phyloP scores from a whole-genome alignment of 345 rosid genomes.

The Pelargonium nanum region DNA sequence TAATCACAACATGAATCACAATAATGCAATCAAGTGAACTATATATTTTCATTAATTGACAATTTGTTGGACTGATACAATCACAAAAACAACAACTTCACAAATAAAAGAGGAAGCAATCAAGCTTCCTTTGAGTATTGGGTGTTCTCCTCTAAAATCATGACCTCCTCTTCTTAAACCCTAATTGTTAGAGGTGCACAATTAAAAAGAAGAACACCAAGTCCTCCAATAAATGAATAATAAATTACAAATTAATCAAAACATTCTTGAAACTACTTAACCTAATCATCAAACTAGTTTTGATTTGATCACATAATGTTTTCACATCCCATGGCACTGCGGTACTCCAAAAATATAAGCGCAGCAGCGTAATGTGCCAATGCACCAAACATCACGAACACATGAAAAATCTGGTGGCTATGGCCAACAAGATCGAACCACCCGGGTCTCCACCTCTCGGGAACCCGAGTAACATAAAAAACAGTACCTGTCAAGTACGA shows the following conservation, averaged over 20 bases:
- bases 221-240: background rate
- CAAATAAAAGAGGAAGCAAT: too few species aligned
- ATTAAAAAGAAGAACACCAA: background rate
- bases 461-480: conserved; percentile 62
- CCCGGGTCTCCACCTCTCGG: conserved; percentile 76
- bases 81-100: too few species aligned
- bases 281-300: too few species aligned
- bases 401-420: conserved; percentile 87
- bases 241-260: too few species aligned
- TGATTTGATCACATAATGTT: background rate
- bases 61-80: too few species aligned
- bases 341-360: conserved; percentile 66
- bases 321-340: conserved; percentile 45
- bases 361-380: conserved; percentile 85
- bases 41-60: background rate
- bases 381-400: conserved; percentile 77
- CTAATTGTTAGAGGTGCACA: background rate
- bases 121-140: too few species aligned
- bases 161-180: too few species aligned
- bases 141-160: too few species aligned
- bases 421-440: conserved; percentile 80
- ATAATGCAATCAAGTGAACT: background rate
- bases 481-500: conserved; percentile 65
- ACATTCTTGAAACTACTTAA: too few species aligned
- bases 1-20: too few species aligned